phyloP scores from a whole-genome alignment of 768 basidiomycete genomes.

The Pseudohyphozyma bogoriensis region DNA sequence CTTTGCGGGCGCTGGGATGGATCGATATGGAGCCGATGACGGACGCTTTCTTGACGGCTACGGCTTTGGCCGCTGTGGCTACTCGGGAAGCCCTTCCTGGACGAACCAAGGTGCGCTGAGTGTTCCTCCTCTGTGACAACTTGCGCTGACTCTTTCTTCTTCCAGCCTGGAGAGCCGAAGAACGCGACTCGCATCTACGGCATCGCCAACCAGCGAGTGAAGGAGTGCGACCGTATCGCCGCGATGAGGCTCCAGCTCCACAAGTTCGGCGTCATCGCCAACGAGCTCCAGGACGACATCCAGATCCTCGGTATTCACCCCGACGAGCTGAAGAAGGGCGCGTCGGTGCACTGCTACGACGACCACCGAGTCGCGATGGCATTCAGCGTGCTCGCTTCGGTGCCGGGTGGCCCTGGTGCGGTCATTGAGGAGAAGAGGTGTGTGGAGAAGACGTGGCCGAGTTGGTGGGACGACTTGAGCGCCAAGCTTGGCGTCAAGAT shows the following conservation, averaged over 20 bases:
- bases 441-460: slow-evolving; percentile 99
- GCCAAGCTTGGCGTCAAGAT: slow-evolving; percentile 92
- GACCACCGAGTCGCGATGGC: slow-evolving; percentile 99
- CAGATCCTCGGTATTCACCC: slow-evolving; percentile 73
- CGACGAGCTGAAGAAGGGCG: slow-evolving; percentile 53
- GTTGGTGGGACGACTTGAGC: slow-evolving; percentile 98
- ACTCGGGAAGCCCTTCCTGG: slow-evolving; percentile 40
- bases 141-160: no score
- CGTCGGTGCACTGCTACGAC: slow-evolving; percentile 87
- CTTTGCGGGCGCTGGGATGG: slow-evolving; percentile 68
- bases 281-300: slow-evolving; percentile 85
- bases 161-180: slow-evolving; percentile 19
- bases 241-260: slow-evolving; percentile 95
- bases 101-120: slow-evolving; percentile 12
- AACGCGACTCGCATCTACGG: slow-evolving; percentile 73
- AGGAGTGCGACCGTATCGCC: slow-evolving; percentile 92
- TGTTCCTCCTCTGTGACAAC: no score
- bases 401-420: slow-evolving; percentile 37
- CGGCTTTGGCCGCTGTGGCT: slow-evolving; percentile 78
- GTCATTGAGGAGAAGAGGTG: slow-evolving; percentile 92
- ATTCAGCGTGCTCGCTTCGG: slow-evolving; percentile 74
- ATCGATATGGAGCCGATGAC: slow-evolving; percentile 99
- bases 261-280: slow-evolving; percentile 87
- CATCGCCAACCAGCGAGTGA: slow-evolving; percentile 95
- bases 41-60: slow-evolving; percentile 94